These are phyloP conservation scores for Solanum aculeatissimum DNA, from an alignment of 305 asterid species.

Conservation along the genomic window DNA sequence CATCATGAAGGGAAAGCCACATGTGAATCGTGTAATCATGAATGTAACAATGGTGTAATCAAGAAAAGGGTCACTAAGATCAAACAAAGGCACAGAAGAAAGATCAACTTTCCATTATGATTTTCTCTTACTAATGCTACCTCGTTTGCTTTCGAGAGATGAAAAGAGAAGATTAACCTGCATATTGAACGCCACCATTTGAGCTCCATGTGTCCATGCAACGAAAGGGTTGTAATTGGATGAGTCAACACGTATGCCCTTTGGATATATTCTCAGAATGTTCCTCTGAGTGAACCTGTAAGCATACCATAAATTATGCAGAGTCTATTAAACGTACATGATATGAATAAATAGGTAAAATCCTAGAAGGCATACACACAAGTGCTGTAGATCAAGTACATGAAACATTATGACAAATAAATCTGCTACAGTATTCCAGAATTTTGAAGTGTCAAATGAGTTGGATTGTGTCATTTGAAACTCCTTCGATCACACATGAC, in stretches of 20 bases:
- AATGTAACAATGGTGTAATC: neutral
- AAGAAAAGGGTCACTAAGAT: neutral
- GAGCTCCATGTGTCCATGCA: conserved; percentile 9
- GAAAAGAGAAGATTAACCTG: neutral
- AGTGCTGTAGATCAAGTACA: neutral
- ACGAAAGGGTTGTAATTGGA: conserved; percentile 1
- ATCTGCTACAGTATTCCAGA: neutral
- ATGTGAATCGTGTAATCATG: neutral
- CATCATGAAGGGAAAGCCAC: neutral
- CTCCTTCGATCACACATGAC: neutral
- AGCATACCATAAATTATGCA: neutral
- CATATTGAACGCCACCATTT: conserved; percentile 8
- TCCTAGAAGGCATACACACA: neutral
- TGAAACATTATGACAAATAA: neutral
- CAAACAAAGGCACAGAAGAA: neutral
- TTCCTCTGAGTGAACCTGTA: conserved; percentile 8
- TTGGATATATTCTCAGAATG: conserved; percentile 2
- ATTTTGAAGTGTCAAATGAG: neutral
- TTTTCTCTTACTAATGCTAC: neutral
- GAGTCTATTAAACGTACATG: neutral
- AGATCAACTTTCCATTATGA: neutral
- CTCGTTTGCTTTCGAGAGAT: neutral
- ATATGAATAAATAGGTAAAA: neutral
- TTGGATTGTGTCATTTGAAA: neutral
- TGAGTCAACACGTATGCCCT: conserved; percentile 5